Base-by-base conservation (phyloP, 768 basidiomycete species). In the Panellus pusillus region DNA sequence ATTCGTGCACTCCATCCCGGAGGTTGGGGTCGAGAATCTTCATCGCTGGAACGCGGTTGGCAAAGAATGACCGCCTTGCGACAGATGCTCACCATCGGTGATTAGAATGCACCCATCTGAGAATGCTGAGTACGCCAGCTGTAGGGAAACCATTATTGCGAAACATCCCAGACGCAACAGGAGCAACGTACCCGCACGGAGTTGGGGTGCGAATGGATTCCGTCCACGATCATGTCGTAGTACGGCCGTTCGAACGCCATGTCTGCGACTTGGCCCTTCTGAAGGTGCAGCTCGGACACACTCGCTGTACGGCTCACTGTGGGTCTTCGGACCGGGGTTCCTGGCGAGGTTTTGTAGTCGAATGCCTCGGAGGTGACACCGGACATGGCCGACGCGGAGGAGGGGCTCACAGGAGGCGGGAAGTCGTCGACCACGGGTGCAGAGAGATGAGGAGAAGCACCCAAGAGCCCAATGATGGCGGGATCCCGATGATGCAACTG, bases 141-240 rank as follows among this genome's bases (percentile, higher is more conserved):
- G 63, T 14, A 17, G 28, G 28, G 47, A 19, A 44, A 61, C 44
- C 38, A 45, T 19, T 36, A 9, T n/a, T 44, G 27, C 40, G 20
- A 24, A 32, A 24, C 42, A n/a, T 39, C 44, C 19, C 40, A 47
- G 18, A 37, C 24, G 45, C 38, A 17, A 55, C 37, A 36, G 60
- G 17, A 32, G 18, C 0, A 40, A 74, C 85, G 51, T 68, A 93
- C 89, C 63, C 89, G 77, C 52, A 95, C 89, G 40, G 91, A 91
- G 66, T 93, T 91, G 14, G 93, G 93, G 68, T 95, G 93, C 12
- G 84, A 89, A 65, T 96, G 93, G 49, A 93, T 83, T 1, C 93
- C 93, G 66, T 96, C 93, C 7, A 92, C 92, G 57, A 95, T 96
- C 48, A 95, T 73, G 49, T 87, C 91, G 63, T 91, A 96, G 69